phyloP scores from a whole-genome alignment of 129 eudicot species.

The Artemisia argyi region DNA sequence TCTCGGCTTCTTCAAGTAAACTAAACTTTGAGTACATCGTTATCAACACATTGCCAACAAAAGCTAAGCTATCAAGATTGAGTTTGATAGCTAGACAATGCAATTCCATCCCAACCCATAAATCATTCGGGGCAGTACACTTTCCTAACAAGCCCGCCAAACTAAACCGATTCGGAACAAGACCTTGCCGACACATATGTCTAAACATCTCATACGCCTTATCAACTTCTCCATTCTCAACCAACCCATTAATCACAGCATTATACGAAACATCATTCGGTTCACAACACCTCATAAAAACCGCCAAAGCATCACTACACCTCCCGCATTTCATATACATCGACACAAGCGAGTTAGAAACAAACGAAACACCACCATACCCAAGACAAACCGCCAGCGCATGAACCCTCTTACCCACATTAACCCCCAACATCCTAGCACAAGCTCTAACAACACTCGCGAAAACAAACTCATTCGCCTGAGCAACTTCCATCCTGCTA shows the following conservation, averaged over 20 bases:
- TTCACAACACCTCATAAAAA: conserved; percentile 29
- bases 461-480: conserved; percentile 59
- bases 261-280: conserved; percentile 55
- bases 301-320: conserved; percentile 49
- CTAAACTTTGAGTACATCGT: conserved; percentile 60
- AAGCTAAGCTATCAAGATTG: conserved; percentile 55
- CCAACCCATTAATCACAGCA: conserved; percentile 59
- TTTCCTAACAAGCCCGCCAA: conserved; percentile 50
- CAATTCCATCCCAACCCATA: conserved; percentile 45
- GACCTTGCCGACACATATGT: conserved; percentile 54
- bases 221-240: conserved; percentile 43
- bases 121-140: conserved; percentile 35
- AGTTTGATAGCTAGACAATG: conserved; percentile 66
- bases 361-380: conserved; percentile 41
- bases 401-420: conserved; percentile 59
- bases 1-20: conserved; percentile 48
- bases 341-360: conserved; percentile 63
- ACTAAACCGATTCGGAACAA: conserved; percentile 63
- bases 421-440: conserved; percentile 39
- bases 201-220: conserved; percentile 53
- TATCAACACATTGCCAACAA: conserved; percentile 68
- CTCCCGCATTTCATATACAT: conserved; percentile 73
- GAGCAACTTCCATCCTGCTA: conserved; percentile 37
- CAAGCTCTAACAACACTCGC: conserved; percentile 74
- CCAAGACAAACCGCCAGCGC: conserved; percentile 43